Evolutionary conservation across 73 alveolate genomes (phyloP), one percentile per base, ranked within the genome.

Genomic region (Stentor roeselii): DNA sequence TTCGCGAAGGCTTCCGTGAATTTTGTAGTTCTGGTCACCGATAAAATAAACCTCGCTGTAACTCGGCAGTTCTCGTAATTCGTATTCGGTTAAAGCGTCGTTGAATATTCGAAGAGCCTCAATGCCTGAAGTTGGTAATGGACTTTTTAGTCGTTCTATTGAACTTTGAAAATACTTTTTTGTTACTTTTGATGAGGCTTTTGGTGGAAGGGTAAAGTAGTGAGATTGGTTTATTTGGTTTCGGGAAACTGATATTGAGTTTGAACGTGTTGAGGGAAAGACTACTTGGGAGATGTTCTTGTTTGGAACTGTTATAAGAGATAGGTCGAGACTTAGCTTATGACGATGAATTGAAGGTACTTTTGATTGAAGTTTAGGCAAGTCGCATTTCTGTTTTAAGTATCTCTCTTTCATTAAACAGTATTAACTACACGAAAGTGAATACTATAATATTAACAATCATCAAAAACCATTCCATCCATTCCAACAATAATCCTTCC

Each of bases 1-100:
- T 67, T 78, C 60, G n/a, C 67, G 67, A 11, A 50, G 21, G 21
- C 67, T 50, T 50, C 67, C 67, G 67, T 50, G 67, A 50, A 50
- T 50, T 21, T 50, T 50, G 21, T 21, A 11, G 6, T 50, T 50
- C 6, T 50, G 67, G 67, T 50, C 67, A 11, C 67, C 67, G 6
- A 50, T 50, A 50, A 50, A 50, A 50, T 50, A 50, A 50, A 50
- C 67, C 21, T 50, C 67, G 6, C 30, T 11, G 21, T 50, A 50
- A 50, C 21, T 50, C 21, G 21, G 30, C 21, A 50, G 30, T 50
- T 50, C 67, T 50, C 21, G 6, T 50, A 50, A 21, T 21, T 50
- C 67, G 21, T 50, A 50, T 50, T 50, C 67, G 6, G 67, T 50
- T 11, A 50, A 21, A 50, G 67, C 67, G 21, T 50, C 67, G 21